phyloP scores from a whole-genome alignment of 345 rosid species.

The Eutrema yunnanense region DNA sequence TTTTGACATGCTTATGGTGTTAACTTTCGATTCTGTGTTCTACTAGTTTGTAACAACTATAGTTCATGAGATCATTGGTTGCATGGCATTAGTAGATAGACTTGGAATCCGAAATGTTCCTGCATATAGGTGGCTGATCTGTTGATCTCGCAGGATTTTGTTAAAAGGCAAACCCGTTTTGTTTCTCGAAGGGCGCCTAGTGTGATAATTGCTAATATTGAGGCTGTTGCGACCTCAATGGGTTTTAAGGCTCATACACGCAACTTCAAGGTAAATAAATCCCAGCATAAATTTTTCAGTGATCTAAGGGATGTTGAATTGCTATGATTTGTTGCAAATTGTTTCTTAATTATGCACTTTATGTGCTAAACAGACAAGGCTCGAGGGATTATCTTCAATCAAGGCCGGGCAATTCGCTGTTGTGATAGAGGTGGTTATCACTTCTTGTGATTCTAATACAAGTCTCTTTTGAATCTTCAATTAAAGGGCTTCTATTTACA shows the following conservation, averaged over 20 bases:
- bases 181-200: conserved; percentile 67
- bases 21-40: background rate
- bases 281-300: background rate
- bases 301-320: background rate
- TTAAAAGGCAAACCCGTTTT: conserved; percentile 82
- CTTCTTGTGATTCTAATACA: background rate
- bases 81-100: background rate
- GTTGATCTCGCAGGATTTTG: conserved; percentile 50
- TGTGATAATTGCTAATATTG: conserved; percentile 58
- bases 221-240: conserved; percentile 67
- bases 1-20: background rate
- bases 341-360: background rate
- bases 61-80: background rate
- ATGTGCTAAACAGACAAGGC: conserved; percentile 47
- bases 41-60: background rate
- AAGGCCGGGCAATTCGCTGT: conserved; percentile 63
- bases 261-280: conserved; percentile 59
- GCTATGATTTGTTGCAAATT: background rate
- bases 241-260: conserved; percentile 57
- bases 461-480: background rate
- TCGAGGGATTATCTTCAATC: conserved; percentile 55
- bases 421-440: conserved; percentile 59
- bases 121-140: background rate
- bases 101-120: background rate
- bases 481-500: background rate